These are phyloP conservation scores for Tranzscheliella williamsii DNA, from an alignment of 1,284 basidiomycete genomes.

Conservation along the genomic window DNA sequence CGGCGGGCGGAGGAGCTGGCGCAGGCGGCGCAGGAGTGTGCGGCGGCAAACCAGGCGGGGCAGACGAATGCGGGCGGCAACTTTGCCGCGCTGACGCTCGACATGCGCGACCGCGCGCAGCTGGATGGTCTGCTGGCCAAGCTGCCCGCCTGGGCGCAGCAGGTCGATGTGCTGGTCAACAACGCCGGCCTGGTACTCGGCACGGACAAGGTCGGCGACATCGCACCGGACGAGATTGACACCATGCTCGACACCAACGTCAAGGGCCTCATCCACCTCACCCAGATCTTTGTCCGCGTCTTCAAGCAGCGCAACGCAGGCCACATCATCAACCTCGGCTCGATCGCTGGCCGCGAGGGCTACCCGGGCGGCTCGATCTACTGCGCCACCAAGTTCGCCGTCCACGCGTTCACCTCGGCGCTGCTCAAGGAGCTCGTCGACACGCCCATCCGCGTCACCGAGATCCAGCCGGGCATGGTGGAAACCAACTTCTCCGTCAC, in stretches of 20 bases:
- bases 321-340: slow-evolving; percentile 94
- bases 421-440: slow-evolving; percentile 83
- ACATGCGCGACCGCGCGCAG: slow-evolving; percentile 43
- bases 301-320: slow-evolving; percentile 86
- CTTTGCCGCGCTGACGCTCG: slow-evolving; percentile 47
- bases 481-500: slow-evolving; percentile 67
- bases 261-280: slow-evolving; percentile 80
- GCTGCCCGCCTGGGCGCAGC: slow-evolving; percentile 54
- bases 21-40: slow-evolving; percentile 65
- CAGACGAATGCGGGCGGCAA: slow-evolving; percentile 66
- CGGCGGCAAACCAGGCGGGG: slow-evolving; percentile 72
- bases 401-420: slow-evolving; percentile 82
- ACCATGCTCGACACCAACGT: slow-evolving; percentile 94
- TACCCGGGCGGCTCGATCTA: slow-evolving; percentile 67
- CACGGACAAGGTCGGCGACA: slow-evolving; percentile 77
- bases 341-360: slow-evolving; percentile 85
- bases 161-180: slow-evolving; percentile 57
- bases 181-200: slow-evolving; percentile 75
- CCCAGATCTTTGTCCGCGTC: slow-evolving; percentile 70
- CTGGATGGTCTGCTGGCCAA: slow-evolving; percentile 32
- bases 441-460: slow-evolving; percentile 66
- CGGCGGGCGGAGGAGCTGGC: slow-evolving; percentile 61
- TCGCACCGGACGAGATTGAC: slow-evolving; percentile 72
- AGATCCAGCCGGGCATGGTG: slow-evolving; percentile 72
- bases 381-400: slow-evolving; percentile 76